Evolutionary conservation across 805 yeast species (phyloP).

Genomic region (Candida insectalens): DNA sequence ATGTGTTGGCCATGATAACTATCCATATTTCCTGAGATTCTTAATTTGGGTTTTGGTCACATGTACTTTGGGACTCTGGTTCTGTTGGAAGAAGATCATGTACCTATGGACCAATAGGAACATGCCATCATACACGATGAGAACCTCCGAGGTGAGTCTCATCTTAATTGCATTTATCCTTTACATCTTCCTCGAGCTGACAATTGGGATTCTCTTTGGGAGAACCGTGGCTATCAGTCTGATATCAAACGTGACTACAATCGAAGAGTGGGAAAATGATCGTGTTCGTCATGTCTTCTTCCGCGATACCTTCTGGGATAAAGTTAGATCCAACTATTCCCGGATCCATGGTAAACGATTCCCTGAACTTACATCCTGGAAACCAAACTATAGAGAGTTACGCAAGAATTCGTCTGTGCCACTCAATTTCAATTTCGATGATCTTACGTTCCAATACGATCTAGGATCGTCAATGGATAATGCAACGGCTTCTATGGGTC

Average conservation of each 20-base stretch:
- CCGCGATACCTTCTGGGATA: conserved; percentile 43
- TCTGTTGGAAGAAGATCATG: conserved; percentile 30
- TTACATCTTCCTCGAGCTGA: conserved; percentile 47
- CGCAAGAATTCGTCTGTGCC: conserved; percentile 15
- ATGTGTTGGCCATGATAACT: conserved; percentile 74
- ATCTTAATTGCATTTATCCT: conserved; percentile 46
- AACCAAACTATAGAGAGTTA: conserved; percentile 14
- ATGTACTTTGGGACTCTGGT: conserved; percentile 35
- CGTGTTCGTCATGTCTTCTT: conserved; percentile 60
- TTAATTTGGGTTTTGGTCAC: conserved; percentile 52
- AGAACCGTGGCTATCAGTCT: conserved; percentile 48
- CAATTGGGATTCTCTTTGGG: conserved; percentile 48
- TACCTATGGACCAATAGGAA: conserved; percentile 38
- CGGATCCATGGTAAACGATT: conserved; percentile 27
- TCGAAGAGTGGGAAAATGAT: conserved; percentile 89
- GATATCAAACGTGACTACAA: conserved; percentile 70
- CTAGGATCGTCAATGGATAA: conserved; percentile 47
- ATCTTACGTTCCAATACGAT: conserved; percentile 79
- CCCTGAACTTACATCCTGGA: conserved; percentile 41
- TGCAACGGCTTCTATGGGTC: conserved; percentile 46
- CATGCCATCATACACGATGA: conserved; percentile 47
- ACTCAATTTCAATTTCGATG: conserved; percentile 42
- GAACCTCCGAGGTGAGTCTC: conserved; percentile 41
- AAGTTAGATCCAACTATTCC: conserved; percentile 34
- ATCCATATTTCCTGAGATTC: conserved; percentile 75